Evolutionary conservation across 371 early-diverging fungal species (phyloP), one percentile per base, ranked within the genome.

Genomic region (Rhizopus delemar): DNA sequence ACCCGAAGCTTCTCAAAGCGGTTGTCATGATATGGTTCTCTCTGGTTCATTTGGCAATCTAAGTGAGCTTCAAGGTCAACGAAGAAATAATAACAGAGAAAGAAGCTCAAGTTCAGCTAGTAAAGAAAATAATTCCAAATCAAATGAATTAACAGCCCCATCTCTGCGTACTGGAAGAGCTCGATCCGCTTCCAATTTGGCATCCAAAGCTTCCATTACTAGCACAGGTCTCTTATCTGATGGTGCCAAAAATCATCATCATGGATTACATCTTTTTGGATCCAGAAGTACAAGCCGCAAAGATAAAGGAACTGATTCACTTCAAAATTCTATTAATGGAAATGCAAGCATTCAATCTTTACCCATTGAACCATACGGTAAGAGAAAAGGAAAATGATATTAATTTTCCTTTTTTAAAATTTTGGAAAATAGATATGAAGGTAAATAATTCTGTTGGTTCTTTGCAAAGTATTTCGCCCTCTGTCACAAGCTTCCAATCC

Each of bases 41-140:
- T 72, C 73, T 6, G 73, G 73, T 2, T 75, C 70, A 0, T 50
- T 71, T n/a, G 68, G 68, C 5, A 72, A 72, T 22, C 36, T 72
- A 8, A 69, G 66, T 9, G 74, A 74, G 22, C 11, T 62, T 8
- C 57, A 7, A 54, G 54, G 31, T 33, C 50, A n/a, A 55, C 22
- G 9, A 39, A 39, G 12, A 43, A 48, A 51, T 39, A 50, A 51
- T 45, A 22, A 48, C 8, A 33, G 60, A 41, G 59, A 57, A 12
- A 41, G 67, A 34, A 63, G 68, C 48, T 49, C 58, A 28, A 66
- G 64, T 33, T 51, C 41, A 49, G 31, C 54, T 32, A 36, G 39
- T 35, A 39, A 50, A 2, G 12, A 36, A 6, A 38, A 38, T 16
- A 57, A 61, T 31, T 66, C 66, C 5, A 35, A 51, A 36, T 66